Conservation (phyloP, 2,329 filamentous ascomycete genomes). For the Diaporthe nobilis region DNA sequence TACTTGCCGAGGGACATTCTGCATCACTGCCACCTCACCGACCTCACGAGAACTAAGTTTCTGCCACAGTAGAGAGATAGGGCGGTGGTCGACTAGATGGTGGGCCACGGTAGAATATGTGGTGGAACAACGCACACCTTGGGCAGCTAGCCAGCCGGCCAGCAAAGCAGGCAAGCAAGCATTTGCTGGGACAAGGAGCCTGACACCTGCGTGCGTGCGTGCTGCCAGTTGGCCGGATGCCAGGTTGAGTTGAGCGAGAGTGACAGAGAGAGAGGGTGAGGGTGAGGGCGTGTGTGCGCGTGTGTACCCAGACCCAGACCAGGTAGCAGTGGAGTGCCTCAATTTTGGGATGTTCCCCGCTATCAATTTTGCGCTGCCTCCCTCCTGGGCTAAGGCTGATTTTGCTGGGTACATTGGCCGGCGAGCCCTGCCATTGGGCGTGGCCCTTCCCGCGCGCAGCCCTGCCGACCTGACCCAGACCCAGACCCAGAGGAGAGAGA, state of each 20-base stretch:
- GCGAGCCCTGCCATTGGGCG: slow-evolving; percentile 33
- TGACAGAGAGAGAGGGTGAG: background rate
- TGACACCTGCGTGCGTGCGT: slow-evolving; percentile 14
- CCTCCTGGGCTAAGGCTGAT: slow-evolving; percentile 32
- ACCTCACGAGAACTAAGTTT: background rate
- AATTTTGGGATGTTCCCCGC: slow-evolving; percentile 38
- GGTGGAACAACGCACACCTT: slow-evolving; percentile 27
- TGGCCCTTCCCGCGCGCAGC: slow-evolving; percentile 11
- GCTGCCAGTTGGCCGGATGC: slow-evolving; percentile 20
- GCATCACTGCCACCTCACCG: background rate
- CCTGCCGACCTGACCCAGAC: slow-evolving; percentile 22
- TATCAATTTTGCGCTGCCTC: slow-evolving; percentile 36
- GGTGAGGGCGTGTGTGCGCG: background rate
- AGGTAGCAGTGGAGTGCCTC: slow-evolving; percentile 35
- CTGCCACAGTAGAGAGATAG: background rate
- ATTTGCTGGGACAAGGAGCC: slow-evolving; percentile 1
- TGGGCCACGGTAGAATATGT: slow-evolving; percentile 15
- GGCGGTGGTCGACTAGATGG: background rate
- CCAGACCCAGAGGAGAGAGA: background rate
- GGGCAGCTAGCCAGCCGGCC: slow-evolving; percentile 16
- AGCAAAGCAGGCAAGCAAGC: background rate
- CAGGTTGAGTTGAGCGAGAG: background rate
- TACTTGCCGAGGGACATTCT: background rate
- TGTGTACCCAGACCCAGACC: slow-evolving; percentile 24
- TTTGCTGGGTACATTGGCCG: slow-evolving; percentile 33